Evolutionary conservation across 2,329 filamentous ascomycete species (phyloP).

Genomic region (Didymellaceae sp.): DNA sequence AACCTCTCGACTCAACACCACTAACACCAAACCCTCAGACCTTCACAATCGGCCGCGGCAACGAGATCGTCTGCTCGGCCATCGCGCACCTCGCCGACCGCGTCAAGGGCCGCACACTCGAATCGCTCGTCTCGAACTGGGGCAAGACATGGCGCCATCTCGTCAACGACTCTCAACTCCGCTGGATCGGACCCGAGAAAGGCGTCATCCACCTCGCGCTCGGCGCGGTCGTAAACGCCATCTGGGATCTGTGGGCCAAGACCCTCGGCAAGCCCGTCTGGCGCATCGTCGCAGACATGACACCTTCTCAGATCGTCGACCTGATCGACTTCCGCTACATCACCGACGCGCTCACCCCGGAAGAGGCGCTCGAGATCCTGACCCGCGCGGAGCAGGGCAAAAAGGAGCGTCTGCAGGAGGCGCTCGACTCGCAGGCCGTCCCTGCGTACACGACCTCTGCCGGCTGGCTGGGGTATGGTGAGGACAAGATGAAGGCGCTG

Average conservation of each 20-base stretch:
- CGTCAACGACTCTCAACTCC: conserved; percentile 87
- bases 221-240: conserved; percentile 85
- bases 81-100: conserved; percentile 80
- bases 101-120: conserved; percentile 75
- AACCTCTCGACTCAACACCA: not conserved
- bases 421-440: conserved; percentile 75
- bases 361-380: conserved; percentile 78
- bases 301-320: conserved; percentile 80
- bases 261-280: conserved; percentile 85
- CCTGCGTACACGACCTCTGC: conserved; percentile 91
- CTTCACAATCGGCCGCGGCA: conserved; percentile 87
- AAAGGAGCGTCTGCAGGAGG: conserved; percentile 73
- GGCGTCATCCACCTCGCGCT: conserved; percentile 92
- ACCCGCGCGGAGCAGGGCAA: conserved; percentile 71
- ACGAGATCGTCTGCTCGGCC: conserved; percentile 88
- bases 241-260: conserved; percentile 97
- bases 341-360: conserved; percentile 87
- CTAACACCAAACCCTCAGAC: conserved; percentile 50
- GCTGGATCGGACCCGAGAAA: conserved; percentile 94
- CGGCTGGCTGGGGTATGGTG: conserved; percentile 88
- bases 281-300: conserved; percentile 89
- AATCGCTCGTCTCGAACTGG: conserved; percentile 80
- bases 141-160: conserved; percentile 89
- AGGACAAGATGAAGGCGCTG: conserved; percentile 82
- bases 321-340: conserved; percentile 97